These are phyloP conservation scores for Pichia cactophila DNA, from an alignment of 1,139 yeast species.

Conservation along the genomic window DNA sequence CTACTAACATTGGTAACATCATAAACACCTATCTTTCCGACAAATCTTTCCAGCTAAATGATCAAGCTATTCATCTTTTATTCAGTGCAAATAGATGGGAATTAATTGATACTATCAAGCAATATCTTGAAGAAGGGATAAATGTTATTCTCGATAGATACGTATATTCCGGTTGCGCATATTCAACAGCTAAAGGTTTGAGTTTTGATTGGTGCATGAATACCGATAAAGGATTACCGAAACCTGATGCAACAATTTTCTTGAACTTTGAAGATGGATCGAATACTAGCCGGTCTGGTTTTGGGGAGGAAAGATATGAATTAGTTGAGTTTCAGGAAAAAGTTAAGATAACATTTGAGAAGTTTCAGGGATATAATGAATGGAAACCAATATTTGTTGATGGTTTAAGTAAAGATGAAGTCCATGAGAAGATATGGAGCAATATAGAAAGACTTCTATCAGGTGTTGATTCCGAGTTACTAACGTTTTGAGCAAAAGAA, in stretches of 20 bases:
- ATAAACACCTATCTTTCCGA: conserved; percentile 68
- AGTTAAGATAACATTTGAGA: conserved; percentile 56
- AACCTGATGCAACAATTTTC: conserved; percentile 79
- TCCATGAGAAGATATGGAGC: conserved; percentile 30
- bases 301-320: conserved; percentile 92
- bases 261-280: conserved; percentile 44
- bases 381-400: conserved; percentile 55
- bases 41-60: conserved; percentile 42
- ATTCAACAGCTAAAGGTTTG: conserved; percentile 79
- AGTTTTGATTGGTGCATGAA: conserved; percentile 65
- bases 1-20: conserved; percentile 71
- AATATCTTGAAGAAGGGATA: conserved; percentile 43
- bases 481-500: conserved; percentile 9
- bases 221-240: conserved; percentile 81
- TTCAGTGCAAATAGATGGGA: conserved; percentile 98
- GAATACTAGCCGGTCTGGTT: conserved; percentile 56
- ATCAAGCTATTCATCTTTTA: conserved; percentile 76
- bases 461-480: conserved; percentile 11
- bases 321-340: conserved; percentile 57
- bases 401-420: conserved; percentile 48
- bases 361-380: conserved; percentile 32
- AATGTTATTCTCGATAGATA: conserved; percentile 76
- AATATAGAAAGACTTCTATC: conserved; percentile 13
- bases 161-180: conserved; percentile 89
- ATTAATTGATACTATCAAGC: conserved; percentile 41